A percentile compares a stretch with the other conserved stretches of the same genome.
These are phyloP conservation scores for Stephania yunnanensis DNA, from an alignment of 164 flowering plant genomes.

Conservation along the genomic window DNA sequence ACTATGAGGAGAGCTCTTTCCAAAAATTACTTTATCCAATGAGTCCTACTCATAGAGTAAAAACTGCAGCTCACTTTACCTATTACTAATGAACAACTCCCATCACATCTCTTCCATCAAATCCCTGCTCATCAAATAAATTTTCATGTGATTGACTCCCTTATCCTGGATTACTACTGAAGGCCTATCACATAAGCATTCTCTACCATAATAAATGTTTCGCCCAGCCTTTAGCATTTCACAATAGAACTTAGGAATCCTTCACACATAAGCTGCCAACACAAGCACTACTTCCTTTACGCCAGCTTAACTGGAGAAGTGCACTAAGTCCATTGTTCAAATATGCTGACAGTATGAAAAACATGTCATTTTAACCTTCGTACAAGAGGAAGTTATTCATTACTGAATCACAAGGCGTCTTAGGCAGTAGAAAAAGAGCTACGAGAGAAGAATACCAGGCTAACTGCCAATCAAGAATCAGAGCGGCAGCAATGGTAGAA, in stretches of 20 bases:
- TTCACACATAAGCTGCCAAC: too few relatives aligned
- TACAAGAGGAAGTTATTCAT: not conserved
- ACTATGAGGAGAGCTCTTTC: not conserved
- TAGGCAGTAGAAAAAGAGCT: not conserved
- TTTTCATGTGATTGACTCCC: not conserved
- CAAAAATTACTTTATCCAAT: not conserved
- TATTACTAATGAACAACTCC: not conserved
- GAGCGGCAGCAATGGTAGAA: not conserved
- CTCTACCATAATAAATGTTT: too few relatives aligned
- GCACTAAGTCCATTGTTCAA: not conserved
- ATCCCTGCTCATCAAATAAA: not conserved
- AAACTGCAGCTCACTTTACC: not conserved
- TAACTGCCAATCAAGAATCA: not conserved
- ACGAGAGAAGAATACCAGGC: not conserved
- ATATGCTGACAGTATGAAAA: not conserved
- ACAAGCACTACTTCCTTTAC: not conserved
- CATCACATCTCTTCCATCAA: not conserved
- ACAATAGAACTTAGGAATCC: too few relatives aligned
- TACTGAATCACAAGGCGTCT: not conserved
- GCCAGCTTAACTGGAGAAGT: too few relatives aligned
- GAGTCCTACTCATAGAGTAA: not conserved
- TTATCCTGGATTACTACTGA: not conserved
- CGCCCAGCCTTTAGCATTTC: too few relatives aligned
- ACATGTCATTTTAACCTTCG: not conserved
- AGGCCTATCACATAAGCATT: not conserved